Base-by-base conservation (phyloP, 768 basidiomycete genomes). In the Agrocybe pediades region DNA sequence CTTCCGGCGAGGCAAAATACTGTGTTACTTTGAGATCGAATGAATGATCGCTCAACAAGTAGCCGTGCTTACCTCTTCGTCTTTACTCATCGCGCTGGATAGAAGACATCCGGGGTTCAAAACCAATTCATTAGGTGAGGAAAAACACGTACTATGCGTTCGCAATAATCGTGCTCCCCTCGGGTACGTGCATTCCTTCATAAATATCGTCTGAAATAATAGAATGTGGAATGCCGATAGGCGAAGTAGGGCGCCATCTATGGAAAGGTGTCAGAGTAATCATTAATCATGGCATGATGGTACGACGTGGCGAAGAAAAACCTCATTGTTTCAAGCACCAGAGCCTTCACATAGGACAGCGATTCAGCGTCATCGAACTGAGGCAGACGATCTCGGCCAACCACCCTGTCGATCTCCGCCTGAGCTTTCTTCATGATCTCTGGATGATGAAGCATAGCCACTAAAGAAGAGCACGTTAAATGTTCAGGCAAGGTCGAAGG, bases 181-280 rank as follows among this genome's bases (percentile, higher is more conserved):
- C 70, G 4, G 73, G 73, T 13, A 77, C 70, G 45, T 66, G 62
- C 59, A 68, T 70, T 1, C 67, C 70, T 1, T 73, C 51, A 51
- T 77, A 73, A 0, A 64, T 62, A 39, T 75, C 74, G 47, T 77
- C 74, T 21, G 19, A 48, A 56, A 15, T 56, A 21, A 43, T 25
- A 4, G 20, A 21, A 15, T 43, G 41, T 5, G 41, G 19, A 11
- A 43, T 43, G 33, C 33, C 33, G 33, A 36, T 36, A 6, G 50
- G 27, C 53, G 57, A 19, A n/a, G 33, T 29, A 21, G 45, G 25
- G n/a, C 41, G 29, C 39, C 33, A 36, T 36, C 33, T 36, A 36
- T 57, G 36, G 11, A 36, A 36, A 36, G 6, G 5, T 3, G 3
- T 36, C 11, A 36, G n/a, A n/a, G n/a, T n/a, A n/a, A n/a, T n/a